phyloP scores from a whole-genome alignment of 2,329 filamentous ascomycete genomes.

The Fusarium nematophilum region DNA sequence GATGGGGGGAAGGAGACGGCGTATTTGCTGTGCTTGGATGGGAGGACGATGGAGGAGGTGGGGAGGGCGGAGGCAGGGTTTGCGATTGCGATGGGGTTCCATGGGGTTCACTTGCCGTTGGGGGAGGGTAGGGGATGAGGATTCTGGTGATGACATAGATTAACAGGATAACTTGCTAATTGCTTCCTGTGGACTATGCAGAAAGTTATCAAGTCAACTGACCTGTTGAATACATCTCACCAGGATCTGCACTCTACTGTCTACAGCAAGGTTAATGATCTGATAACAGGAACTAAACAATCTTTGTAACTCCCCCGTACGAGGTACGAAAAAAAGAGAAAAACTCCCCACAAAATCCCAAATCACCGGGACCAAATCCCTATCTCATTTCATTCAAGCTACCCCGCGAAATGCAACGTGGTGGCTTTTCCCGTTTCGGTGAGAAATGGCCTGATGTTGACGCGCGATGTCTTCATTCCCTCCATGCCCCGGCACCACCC shows the following conservation, averaged over 20 bases:
- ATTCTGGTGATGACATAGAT: not conserved
- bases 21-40: constrained; percentile 74
- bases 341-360: not conserved
- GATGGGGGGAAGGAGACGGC: constrained; percentile 69
- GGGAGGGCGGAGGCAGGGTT: constrained; percentile 72
- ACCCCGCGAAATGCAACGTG: constrained; percentile 46
- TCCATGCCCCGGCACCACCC: too few relatives aligned
- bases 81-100: constrained; percentile 72
- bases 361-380: constrained; percentile 6
- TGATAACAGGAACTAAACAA: too few relatives aligned
- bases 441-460: constrained; percentile 43
- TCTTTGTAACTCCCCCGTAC: not conserved
- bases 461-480: constrained; percentile 4
- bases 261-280: too few relatives aligned
- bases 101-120: constrained; percentile 63
- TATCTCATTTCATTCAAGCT: constrained; percentile 7
- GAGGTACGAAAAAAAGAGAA: constrained; percentile 18
- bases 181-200: too few relatives aligned
- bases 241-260: too few relatives aligned
- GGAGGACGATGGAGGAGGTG: constrained; percentile 70
- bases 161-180: too few relatives aligned
- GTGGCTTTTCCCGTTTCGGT: constrained; percentile 24
- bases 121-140: not conserved
- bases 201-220: too few relatives aligned
- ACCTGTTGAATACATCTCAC: too few relatives aligned